Conservation (phyloP, 768 basidiomycete species). For the Phlebiopsis flavidoalba region DNA sequence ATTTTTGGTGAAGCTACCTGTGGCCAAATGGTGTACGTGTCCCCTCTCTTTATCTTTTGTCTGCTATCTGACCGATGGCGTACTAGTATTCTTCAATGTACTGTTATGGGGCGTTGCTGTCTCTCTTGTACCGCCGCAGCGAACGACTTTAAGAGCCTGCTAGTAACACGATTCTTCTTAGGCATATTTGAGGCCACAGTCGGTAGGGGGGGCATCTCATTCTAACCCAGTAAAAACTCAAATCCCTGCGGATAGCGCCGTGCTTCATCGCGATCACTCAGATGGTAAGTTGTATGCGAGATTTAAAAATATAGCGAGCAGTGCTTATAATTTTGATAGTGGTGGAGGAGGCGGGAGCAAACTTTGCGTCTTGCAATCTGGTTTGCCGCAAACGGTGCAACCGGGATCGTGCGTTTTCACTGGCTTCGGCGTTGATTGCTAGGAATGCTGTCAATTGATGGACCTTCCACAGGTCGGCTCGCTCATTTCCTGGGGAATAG, state of each 20-base stretch:
- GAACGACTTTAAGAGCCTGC: conserved; percentile 34
- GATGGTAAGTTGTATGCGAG: conserved; percentile 21
- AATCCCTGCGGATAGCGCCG: conserved; percentile 28
- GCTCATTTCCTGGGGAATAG: conserved; percentile 36
- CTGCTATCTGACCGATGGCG: background rate
- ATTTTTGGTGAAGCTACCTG: conserved; percentile 35
- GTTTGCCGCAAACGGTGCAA: conserved; percentile 39
- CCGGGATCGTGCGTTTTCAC: conserved; percentile 29
- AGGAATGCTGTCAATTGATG: background rate
- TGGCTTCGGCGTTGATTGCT: background rate
- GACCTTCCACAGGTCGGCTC: conserved; percentile 31
- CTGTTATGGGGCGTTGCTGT: conserved; percentile 39
- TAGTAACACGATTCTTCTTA: conserved; percentile 38
- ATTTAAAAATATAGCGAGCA: background rate
- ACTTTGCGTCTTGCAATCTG: conserved; percentile 37
- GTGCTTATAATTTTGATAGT: conserved; percentile 13
- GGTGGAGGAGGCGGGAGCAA: conserved; percentile 47
- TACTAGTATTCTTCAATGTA: conserved; percentile 25
- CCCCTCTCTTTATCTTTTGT: conserved; percentile 23
- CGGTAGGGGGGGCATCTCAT: conserved; percentile 18
- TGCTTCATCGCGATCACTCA: conserved; percentile 45
- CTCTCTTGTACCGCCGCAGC: conserved; percentile 33
- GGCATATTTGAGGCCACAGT: conserved; percentile 45
- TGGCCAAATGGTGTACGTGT: conserved; percentile 34
- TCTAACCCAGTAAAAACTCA: background rate